Conservation (phyloP, 129 eudicot genomes). For the Artemisia annua region DNA sequence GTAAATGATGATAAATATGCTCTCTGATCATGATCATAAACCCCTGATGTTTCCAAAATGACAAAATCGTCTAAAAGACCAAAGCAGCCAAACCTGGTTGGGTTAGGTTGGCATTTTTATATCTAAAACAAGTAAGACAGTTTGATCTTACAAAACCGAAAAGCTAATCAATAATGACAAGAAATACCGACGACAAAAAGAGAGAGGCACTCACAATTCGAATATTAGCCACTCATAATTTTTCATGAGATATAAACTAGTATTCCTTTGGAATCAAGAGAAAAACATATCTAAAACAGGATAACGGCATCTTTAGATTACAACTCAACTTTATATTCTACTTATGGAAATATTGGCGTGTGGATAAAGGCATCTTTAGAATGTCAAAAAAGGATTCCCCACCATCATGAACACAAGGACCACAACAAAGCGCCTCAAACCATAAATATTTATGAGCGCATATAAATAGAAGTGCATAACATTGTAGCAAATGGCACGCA, state of each 20-base stretch:
- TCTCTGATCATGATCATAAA: too few relatives aligned
- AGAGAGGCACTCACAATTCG: background rate
- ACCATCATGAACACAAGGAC: constrained; percentile 10
- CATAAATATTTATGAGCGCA: background rate
- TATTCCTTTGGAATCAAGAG: constrained; percentile 13
- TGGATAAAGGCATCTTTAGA: constrained; percentile 34
- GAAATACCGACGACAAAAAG: too few relatives aligned
- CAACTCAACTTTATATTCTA: constrained; percentile 24
- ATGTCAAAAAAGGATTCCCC: constrained; percentile 26
- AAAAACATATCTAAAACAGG: constrained; percentile 19
- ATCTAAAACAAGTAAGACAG: background rate
- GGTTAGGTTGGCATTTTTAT: background rate
- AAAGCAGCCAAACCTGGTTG: too few relatives aligned
- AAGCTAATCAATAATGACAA: background rate
- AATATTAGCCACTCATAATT: constrained; percentile 14
- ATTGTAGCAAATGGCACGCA: constrained; percentile 4
- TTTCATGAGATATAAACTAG: background rate
- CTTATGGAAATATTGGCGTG: constrained; percentile 21
- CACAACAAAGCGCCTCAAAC: constrained; percentile 18
- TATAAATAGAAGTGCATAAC: constrained; percentile 8
- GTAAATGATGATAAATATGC: too few relatives aligned
- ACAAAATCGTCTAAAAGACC: too few relatives aligned
- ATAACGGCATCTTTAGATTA: constrained; percentile 18
- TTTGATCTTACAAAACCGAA: background rate
- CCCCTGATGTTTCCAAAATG: too few relatives aligned